phyloP scores from a whole-genome alignment of 2,329 filamentous ascomycete species.

The Exophiala oligosperma region DNA sequence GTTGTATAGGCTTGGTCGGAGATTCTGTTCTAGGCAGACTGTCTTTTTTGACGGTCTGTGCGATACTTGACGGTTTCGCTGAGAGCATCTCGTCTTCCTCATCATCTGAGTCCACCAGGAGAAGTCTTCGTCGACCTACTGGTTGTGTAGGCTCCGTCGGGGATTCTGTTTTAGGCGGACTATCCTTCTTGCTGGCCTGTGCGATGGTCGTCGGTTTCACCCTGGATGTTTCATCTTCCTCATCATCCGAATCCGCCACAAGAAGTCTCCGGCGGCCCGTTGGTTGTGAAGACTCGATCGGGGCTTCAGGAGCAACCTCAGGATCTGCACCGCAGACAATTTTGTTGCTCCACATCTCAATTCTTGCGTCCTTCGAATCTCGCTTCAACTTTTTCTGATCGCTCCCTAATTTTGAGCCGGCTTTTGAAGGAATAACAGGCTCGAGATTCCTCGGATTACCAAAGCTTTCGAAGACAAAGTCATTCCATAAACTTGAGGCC shows the following conservation, averaged over 20 bases:
- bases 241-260: conserved; percentile 21
- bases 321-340: conserved; percentile 23
- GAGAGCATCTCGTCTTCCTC: background rate
- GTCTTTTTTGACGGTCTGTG: background rate
- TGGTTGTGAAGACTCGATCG: conserved; percentile 14
- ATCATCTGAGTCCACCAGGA: background rate
- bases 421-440: conserved; percentile 17
- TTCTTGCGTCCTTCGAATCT: conserved; percentile 11
- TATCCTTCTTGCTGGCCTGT: background rate
- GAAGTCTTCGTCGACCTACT: no score
- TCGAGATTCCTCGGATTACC: conserved; percentile 31
- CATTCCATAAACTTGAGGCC: conserved; percentile 35
- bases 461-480: conserved; percentile 35
- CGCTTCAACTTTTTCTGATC: background rate
- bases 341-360: conserved; percentile 24
- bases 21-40: no score
- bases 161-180: no score
- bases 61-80: no score
- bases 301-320: conserved; percentile 19
- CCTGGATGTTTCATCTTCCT: conserved; percentile 12
- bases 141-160: no score
- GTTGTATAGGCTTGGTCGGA: no score
- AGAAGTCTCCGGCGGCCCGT: conserved; percentile 14
- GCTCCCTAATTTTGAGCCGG: conserved; percentile 2
- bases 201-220: background rate